Percentiles rank a stretch among this genome's conserved stretches.
Evolutionary conservation across 1,284 basidiomycete genomes (phyloP).

Genomic region (Ceratobasidium sp.): DNA sequence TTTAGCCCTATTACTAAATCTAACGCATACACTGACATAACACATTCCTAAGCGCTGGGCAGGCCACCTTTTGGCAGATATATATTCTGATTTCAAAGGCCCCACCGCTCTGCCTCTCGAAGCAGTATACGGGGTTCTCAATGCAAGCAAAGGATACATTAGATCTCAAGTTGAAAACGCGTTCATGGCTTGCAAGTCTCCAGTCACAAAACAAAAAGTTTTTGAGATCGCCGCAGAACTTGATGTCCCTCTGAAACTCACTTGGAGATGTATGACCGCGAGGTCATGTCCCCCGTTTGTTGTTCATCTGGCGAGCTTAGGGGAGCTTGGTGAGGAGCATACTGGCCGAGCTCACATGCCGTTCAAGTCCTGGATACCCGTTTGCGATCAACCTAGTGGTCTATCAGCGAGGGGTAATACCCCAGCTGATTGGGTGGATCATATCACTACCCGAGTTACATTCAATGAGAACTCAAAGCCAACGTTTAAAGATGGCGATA

Average conservation of each 20-base stretch:
- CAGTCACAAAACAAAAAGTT: neutral
- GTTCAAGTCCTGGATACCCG: constrained; percentile 2
- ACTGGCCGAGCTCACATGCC: neutral
- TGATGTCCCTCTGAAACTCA: constrained; percentile 7
- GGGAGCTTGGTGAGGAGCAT: neutral
- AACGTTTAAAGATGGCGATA: constrained; percentile 20
- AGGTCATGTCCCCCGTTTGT: neutral
- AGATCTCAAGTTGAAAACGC: neutral
- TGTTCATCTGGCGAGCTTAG: constrained; percentile 3
- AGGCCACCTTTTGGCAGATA: neutral
- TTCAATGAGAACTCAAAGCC: neutral
- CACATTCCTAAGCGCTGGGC: neutral
- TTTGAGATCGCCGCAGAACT: constrained; percentile 12
- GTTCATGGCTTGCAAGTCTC: neutral
- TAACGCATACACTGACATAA: neutral
- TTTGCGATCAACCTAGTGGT: too few species aligned
- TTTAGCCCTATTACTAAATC: neutral
- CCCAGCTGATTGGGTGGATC: constrained; percentile 9
- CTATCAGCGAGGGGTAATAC: neutral
- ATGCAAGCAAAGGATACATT: neutral
- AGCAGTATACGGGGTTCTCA: neutral
- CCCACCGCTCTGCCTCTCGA: neutral
- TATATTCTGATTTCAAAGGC: neutral
- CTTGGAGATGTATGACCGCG: neutral
- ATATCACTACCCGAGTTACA: constrained; percentile 3